phyloP scores from a whole-genome alignment of 2,329 filamentous ascomycete genomes.

The Aplosporella prunicola region DNA sequence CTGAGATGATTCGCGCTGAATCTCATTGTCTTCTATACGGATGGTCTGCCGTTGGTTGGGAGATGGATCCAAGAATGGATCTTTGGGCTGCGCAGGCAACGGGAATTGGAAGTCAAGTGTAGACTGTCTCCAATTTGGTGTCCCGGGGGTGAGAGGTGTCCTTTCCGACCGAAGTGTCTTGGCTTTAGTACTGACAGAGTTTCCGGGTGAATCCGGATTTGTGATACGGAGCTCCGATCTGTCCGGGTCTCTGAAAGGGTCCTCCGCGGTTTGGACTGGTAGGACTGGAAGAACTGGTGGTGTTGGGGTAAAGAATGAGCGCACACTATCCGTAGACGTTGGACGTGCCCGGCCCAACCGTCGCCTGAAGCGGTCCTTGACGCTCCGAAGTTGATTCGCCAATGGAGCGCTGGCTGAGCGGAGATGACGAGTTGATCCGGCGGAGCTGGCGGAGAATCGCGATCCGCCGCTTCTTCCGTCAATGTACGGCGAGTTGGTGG shows the following conservation, averaged over 20 bases:
- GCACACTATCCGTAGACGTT: conserved; percentile 4
- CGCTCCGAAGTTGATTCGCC: background rate
- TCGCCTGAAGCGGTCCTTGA: conserved; percentile 4
- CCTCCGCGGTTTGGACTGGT: background rate
- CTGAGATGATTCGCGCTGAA: no score
- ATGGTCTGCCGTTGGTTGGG: no score
- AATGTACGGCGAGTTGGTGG: no score
- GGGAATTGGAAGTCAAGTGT: conserved; percentile 4
- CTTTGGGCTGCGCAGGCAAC: no score
- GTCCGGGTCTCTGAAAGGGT: conserved; percentile 5
- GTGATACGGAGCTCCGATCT: conserved; percentile 1
- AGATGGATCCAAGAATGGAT: conserved; percentile 7
- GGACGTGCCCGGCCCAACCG: conserved; percentile 1
- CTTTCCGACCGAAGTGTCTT: background rate
- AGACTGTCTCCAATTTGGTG: conserved; percentile 1
- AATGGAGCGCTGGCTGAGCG: conserved; percentile 8
- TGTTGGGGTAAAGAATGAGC: conserved; percentile 7
- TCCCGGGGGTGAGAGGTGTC: background rate
- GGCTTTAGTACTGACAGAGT: background rate
- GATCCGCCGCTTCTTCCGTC: background rate
- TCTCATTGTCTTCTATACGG: no score
- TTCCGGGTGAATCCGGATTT: conserved; percentile 4
- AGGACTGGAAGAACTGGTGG: background rate
- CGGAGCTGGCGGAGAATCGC: conserved; percentile 2
- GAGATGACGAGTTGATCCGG: conserved; percentile 2